Conservation (phyloP, 768 basidiomycete species). For the Sarcomyxa edulis region DNA sequence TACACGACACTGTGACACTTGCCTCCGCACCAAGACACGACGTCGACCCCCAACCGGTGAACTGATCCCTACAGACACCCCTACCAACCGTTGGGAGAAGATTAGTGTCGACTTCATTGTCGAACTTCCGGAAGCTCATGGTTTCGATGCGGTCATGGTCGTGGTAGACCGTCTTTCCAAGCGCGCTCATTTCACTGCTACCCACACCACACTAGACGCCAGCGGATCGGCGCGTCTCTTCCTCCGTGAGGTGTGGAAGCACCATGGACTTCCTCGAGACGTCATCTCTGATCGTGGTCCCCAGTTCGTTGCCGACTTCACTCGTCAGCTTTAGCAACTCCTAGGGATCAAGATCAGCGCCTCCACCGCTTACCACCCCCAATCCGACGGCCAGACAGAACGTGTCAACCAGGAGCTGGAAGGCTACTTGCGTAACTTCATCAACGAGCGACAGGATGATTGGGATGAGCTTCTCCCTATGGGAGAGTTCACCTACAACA, state of each 20-base stretch:
- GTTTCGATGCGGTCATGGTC: slow-evolving; percentile 28
- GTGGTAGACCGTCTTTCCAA: slow-evolving; percentile 18
- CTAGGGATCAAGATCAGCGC: slow-evolving; percentile 27
- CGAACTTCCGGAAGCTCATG: slow-evolving; percentile 23
- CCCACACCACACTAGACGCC: slow-evolving; percentile 11
- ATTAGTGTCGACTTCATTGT: slow-evolving; percentile 32
- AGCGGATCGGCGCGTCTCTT: slow-evolving; percentile 14
- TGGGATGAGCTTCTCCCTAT: slow-evolving; percentile 13
- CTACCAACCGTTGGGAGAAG: slow-evolving; percentile 20
- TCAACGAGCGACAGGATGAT: slow-evolving; percentile 16
- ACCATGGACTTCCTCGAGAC: slow-evolving; percentile 19
- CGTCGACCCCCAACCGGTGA: slow-evolving; percentile 3
- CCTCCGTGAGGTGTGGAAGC: slow-evolving; percentile 16
- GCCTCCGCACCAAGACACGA: slow-evolving; percentile 8
- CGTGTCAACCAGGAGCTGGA: slow-evolving; percentile 24
- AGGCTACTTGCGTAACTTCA: slow-evolving; percentile 19
- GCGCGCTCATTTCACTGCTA: slow-evolving; percentile 14
- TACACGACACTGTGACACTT: slow-evolving; percentile 7
- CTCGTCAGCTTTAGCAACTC: slow-evolving; percentile 18
- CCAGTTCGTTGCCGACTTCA: slow-evolving; percentile 26
- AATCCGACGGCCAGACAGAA: slow-evolving; percentile 30
- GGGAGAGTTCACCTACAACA: slow-evolving; percentile 10
- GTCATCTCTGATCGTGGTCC: slow-evolving; percentile 23
- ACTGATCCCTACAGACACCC: slow-evolving; percentile 11
- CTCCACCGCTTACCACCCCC: slow-evolving; percentile 39